These are phyloP conservation scores for Trichoderma koningii DNA, from an alignment of 2,329 filamentous ascomycete species.

Conservation along the genomic window DNA sequence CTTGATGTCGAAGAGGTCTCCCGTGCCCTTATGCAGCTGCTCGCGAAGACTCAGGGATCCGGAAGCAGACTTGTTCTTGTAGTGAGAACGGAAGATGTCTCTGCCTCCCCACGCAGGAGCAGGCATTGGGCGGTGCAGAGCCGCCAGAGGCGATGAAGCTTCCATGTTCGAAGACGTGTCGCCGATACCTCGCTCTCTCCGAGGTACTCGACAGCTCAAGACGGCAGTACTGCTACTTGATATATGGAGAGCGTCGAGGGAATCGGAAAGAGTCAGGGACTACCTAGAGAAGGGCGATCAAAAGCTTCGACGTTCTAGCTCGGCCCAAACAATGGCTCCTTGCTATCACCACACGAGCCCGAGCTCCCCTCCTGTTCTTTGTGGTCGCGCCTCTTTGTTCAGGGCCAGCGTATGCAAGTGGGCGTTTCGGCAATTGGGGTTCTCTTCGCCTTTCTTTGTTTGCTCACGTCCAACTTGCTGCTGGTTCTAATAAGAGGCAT, in stretches of 20 bases:
- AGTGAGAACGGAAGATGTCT: slow-evolving; percentile 56
- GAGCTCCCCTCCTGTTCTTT: neutral
- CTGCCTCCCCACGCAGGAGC: slow-evolving; percentile 59
- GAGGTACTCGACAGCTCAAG: slow-evolving; percentile 1
- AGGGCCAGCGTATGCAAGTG: slow-evolving; percentile 12
- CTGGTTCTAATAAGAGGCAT: slow-evolving; percentile 14
- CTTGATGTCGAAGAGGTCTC: slow-evolving; percentile 83
- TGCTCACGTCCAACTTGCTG: slow-evolving; percentile 17
- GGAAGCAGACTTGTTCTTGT: slow-evolving; percentile 53
- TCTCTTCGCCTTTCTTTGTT: slow-evolving; percentile 25
- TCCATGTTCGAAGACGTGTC: slow-evolving; percentile 63
- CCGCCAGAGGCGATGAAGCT: slow-evolving; percentile 89
- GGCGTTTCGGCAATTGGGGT: neutral
- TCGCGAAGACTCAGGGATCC: slow-evolving; percentile 79
- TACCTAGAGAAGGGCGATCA: slow-evolving; percentile 31
- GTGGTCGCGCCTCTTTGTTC: slow-evolving; percentile 10
- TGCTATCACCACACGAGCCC: slow-evolving; percentile 19
- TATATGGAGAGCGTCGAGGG: slow-evolving; percentile 31
- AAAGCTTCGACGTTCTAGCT: slow-evolving; percentile 41
- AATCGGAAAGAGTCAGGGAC: slow-evolving; percentile 21
- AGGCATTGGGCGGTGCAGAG: slow-evolving; percentile 76
- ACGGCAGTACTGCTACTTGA: slow-evolving; percentile 32
- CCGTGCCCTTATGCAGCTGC: slow-evolving; percentile 59
- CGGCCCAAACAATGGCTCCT: slow-evolving; percentile 17
- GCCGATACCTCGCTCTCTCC: neutral